phyloP scores from a whole-genome alignment of 371 early-diverging fungal species.

The Rhizopus sp. region DNA sequence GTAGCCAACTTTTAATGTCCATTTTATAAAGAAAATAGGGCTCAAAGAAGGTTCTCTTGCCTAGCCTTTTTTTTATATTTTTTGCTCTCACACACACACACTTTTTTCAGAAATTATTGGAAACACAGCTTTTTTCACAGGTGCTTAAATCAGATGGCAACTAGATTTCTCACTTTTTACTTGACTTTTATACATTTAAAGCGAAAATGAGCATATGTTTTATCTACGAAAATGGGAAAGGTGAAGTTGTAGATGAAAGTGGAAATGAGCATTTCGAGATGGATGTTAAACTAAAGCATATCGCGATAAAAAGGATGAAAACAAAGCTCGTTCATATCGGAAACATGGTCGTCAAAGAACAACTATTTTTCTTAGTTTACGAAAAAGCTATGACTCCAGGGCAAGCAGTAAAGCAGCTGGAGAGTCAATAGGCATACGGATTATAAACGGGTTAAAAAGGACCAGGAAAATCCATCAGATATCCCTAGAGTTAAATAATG shows the following conservation, averaged over 20 bases:
- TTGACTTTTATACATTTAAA: constrained; percentile 8
- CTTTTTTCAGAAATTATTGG: neutral
- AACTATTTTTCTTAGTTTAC: constrained; percentile 10
- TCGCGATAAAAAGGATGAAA: constrained; percentile 11
- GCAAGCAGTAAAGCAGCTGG: constrained; percentile 16
- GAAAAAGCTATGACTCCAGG: constrained; percentile 9
- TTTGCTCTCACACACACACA: neutral
- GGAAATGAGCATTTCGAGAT: constrained; percentile 15
- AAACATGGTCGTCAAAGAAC: constrained; percentile 16
- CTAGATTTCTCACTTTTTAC: constrained; percentile 15
- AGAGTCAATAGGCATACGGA: constrained; percentile 12
- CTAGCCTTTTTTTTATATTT: too few species aligned
- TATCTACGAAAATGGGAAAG: constrained; percentile 17
- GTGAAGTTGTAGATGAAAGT: constrained; percentile 17
- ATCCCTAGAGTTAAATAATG: constrained; percentile 17
- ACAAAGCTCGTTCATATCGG: constrained; percentile 13
- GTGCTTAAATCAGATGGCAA: constrained; percentile 10
- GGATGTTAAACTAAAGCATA: constrained; percentile 18
- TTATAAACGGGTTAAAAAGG: constrained; percentile 17
- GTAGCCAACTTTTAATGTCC: constrained; percentile 33
- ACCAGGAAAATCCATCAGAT: constrained; percentile 13
- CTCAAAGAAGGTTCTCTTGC: too few species aligned
- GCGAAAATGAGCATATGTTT: constrained; percentile 14
- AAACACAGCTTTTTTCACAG: neutral
- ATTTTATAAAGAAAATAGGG: constrained; percentile 1